Base-by-base conservation (phyloP, 2,329 filamentous ascomycete genomes). In the Paramyrothecium sp. region DNA sequence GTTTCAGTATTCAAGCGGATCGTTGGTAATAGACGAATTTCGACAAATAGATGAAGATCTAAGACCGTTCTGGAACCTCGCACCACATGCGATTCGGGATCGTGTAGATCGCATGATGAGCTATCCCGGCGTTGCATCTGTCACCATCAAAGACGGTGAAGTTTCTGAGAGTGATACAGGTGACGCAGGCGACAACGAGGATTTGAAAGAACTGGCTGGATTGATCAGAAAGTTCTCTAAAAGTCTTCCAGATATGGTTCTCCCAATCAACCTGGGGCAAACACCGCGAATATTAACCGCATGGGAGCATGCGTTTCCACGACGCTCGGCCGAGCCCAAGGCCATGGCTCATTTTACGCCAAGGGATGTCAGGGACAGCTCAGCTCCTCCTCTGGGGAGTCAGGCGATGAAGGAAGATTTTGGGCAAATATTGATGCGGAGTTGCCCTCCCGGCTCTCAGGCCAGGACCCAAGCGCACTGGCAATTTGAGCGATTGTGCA, bases 221-320 rank as follows among this genome's bases (percentile, higher is more conserved):
- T 90, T 95, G 83, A 85, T 96, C 68, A 78, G 84, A 54, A 77
- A 81, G 2, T 96, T 96, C 64, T 81, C 87, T 2, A 75, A 87
- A 61, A 85, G 89, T 66, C 78, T 97, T 16, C 91, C 91, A 1
- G 85, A 93, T 61, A 93, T 97, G 90, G 86, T 92, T 61, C 74
- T 97, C 20, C 89, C 90, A 0, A 90, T 97, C 75, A 97, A 96
- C 68, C 79, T 90, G 20, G 84, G 89, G 19, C 57, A 62, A 11
- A 60, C 65, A 8, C 73, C 74, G 17, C 69, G 73, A 4, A 63
- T 76, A n/a, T 61, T 76, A 5, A 72, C 73, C 1, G 86, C 90
- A 0, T 87, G 88, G 75, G 86, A 90, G 56, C 84, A 90, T 57
- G 78, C 63, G 17, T 60, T 49, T 34, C 46, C 50, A 26, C 3